Evolutionary conservation across 495 filamentous ascomycete genomes (phyloP), one percentile per base, ranked within the genome.

Genomic region (Penicillium bovifimosum): DNA sequence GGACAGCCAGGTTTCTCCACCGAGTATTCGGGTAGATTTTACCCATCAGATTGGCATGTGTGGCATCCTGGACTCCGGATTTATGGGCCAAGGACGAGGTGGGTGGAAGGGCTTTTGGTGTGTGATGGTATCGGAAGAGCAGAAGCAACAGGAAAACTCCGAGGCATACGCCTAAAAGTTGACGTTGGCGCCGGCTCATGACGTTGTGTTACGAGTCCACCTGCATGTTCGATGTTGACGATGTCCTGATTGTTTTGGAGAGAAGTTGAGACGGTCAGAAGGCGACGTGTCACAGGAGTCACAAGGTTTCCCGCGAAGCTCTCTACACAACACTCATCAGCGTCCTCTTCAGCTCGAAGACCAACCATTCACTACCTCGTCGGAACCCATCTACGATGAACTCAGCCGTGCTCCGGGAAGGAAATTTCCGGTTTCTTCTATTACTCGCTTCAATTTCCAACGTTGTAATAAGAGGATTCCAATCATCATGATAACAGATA

Each of bases 171-270:
- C 50, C 50, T n/a, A 62, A 28, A 17, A 40, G 39, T 47, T 59
- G 60, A 36, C 60, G 60, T 40, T 39, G 47, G 16, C 47, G 2
- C 28, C 60, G 60, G 50, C 34, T 60, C 60, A 62, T 62, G 47
- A 36, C 27, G 35, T 58, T 34, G 52, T 18, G 35, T 17, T 7
- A 13, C 28, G 3, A 20, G 4, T 35, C 9, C 10, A 14, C 18
- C 27, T 41, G 47, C 54, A 61, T 61, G 16, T 52, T 54, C 44
- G 41, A 17, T 27, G 36, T 9, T 1, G 16, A 10, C 4, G 5
- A 24, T 3, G 6, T 13, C 18, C 28, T 47, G 14, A n/a, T 10
- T 18, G 9, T n/a, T 16, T 47, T 20, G 14, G 16, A 16, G 16
- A 35, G n/a, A 3, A 6, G 8, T 16, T 14, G n/a, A 36, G 20